Conservation (phyloP, 1,284 basidiomycete genomes). For the Heterobasidion occidentale region DNA sequence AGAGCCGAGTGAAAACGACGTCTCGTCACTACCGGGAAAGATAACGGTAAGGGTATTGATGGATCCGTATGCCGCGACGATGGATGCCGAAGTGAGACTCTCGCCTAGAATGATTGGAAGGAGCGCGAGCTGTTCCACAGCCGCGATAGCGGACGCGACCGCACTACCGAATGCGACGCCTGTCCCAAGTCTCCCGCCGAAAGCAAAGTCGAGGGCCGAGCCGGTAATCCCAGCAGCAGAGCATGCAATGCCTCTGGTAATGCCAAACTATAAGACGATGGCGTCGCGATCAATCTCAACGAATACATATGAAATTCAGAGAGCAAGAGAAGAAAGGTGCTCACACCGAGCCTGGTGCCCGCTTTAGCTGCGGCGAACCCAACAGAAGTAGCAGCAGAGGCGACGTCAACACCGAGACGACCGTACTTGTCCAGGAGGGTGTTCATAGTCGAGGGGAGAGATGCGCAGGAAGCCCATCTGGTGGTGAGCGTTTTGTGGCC, state of each 20-base stretch:
- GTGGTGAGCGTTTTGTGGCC: neutral
- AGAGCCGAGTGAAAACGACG: conserved; percentile 70
- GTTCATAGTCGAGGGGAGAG: conserved; percentile 16
- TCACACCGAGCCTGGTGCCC: conserved; percentile 59
- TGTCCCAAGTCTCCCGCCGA: conserved; percentile 51
- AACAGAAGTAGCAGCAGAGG: conserved; percentile 49
- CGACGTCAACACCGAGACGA: conserved; percentile 55
- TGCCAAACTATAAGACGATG: conserved; percentile 42
- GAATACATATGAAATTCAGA: neutral
- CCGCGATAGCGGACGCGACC: conserved; percentile 51
- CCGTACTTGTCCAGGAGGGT: conserved; percentile 52
- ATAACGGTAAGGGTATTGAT: conserved; percentile 65
- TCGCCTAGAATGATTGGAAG: conserved; percentile 67
- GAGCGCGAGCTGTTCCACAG: conserved; percentile 64
- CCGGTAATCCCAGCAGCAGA: conserved; percentile 50
- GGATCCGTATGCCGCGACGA: conserved; percentile 64
- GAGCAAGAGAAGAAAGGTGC: conserved; percentile 14
- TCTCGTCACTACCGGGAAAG: conserved; percentile 69
- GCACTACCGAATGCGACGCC: conserved; percentile 49
- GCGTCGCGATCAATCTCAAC: conserved; percentile 6
- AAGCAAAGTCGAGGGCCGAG: conserved; percentile 52
- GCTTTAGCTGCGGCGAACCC: conserved; percentile 63
- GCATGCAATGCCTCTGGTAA: conserved; percentile 54
- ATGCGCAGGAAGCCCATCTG: neutral
- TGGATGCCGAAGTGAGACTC: conserved; percentile 66